phyloP scores from a whole-genome alignment of 2,329 filamentous ascomycete genomes.

The Ophidiomyces ophidiicola region DNA sequence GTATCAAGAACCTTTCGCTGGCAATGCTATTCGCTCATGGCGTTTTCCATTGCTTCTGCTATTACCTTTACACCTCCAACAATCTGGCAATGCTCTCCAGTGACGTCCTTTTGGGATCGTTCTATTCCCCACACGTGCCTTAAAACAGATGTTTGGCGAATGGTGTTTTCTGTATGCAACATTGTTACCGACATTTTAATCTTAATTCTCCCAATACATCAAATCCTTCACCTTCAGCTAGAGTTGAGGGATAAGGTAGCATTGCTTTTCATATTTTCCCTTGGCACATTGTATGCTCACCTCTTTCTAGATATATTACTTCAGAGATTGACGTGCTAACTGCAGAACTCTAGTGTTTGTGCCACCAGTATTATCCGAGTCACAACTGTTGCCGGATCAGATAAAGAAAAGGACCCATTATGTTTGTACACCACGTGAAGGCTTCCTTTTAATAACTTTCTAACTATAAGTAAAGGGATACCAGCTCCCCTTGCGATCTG shows the following conservation, averaged over 20 bases:
- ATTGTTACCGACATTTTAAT: slow-evolving; percentile 13
- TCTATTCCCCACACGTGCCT: slow-evolving; percentile 11
- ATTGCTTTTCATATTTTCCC: slow-evolving; percentile 12
- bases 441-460: not conserved
- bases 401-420: slow-evolving; percentile 6
- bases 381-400: slow-evolving; percentile 7
- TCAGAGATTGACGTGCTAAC: not conserved
- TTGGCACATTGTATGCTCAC: slow-evolving; percentile 13
- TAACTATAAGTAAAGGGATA: slow-evolving; percentile 3
- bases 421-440: slow-evolving; percentile 11
- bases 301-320: not conserved
- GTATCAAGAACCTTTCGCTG: slow-evolving; percentile 11
- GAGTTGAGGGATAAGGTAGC: slow-evolving; percentile 12
- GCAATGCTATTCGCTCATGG: slow-evolving; percentile 11
- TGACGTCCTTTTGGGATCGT: slow-evolving; percentile 12
- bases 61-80: slow-evolving; percentile 12
- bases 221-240: slow-evolving; percentile 11
- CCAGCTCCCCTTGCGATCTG: slow-evolving; percentile 17
- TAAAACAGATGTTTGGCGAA: slow-evolving; percentile 5
- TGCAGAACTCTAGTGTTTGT: slow-evolving; percentile 22
- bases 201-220: slow-evolving; percentile 10
- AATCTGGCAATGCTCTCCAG: slow-evolving; percentile 13
- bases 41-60: slow-evolving; percentile 1
- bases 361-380: slow-evolving; percentile 35
- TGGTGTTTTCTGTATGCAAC: slow-evolving; percentile 12